A percentile compares a stretch with the other conserved stretches of the same genome.
Evolutionary conservation across 73 alveolate genomes (phyloP).

Genomic region (Paramecium primaurelia): DNA sequence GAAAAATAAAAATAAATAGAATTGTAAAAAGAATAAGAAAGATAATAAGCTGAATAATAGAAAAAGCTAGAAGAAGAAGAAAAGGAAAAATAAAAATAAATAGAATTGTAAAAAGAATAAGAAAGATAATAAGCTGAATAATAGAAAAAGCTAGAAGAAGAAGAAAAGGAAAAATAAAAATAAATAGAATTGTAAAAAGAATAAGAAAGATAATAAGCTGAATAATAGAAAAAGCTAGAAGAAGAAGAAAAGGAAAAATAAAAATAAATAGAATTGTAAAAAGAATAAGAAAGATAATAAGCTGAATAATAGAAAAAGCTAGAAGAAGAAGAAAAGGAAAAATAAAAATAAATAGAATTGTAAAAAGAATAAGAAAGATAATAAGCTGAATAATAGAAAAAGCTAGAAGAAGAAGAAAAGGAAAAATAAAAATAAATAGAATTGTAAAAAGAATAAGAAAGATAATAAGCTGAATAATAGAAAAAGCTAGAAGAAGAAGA

Average conservation of each 20-base stretch:
- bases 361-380: neutral
- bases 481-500: neutral
- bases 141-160: neutral
- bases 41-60: neutral
- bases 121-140: neutral
- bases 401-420: neutral
- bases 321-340: neutral
- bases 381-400: neutral
- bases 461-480: neutral
- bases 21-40: neutral
- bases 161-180: neutral
- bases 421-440: neutral
- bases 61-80: neutral
- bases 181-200: neutral
- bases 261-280: neutral
- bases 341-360: neutral
- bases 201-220: neutral
- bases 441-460: neutral
- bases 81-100: neutral
- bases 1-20: neutral
- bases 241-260: neutral
- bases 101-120: neutral
- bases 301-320: neutral
- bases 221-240: neutral
- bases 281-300: neutral